Evolutionary conservation across 352 stramenopile genomes (phyloP).

Genomic region (Plasmopara viticola): DNA sequence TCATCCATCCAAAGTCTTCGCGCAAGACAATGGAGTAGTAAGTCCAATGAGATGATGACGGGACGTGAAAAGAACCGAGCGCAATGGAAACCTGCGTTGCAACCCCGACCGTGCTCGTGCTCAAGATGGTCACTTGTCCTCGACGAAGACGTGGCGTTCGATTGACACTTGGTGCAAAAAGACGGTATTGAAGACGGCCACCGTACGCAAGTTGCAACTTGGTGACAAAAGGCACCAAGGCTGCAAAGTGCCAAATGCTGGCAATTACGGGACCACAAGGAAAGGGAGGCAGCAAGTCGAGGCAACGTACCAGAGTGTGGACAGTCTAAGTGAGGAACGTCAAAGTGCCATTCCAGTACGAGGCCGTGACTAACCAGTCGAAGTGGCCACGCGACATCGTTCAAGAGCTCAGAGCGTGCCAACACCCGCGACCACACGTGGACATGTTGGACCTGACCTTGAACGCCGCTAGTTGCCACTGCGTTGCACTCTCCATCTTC

Average conservation of each 20-base stretch:
- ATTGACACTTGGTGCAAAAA: slow-evolving; percentile 66
- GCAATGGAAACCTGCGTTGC: slow-evolving; percentile 38
- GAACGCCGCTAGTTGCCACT: slow-evolving; percentile 21
- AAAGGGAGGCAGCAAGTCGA: slow-evolving; percentile 34
- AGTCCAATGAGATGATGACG: slow-evolving; percentile 36
- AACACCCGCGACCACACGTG: slow-evolving; percentile 52
- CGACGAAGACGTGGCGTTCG: slow-evolving; percentile 42
- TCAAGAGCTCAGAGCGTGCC: slow-evolving; percentile 38
- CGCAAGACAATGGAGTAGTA: slow-evolving; percentile 58
- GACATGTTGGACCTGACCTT: slow-evolving; percentile 50
- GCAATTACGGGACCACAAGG: slow-evolving; percentile 59
- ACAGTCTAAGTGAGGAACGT: slow-evolving; percentile 33
- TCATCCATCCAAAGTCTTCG: slow-evolving; percentile 74
- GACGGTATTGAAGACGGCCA: slow-evolving; percentile 59
- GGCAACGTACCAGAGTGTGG: slow-evolving; percentile 29
- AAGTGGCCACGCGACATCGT: slow-evolving; percentile 50
- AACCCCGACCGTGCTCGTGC: slow-evolving; percentile 1
- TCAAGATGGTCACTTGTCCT: slow-evolving; percentile 50
- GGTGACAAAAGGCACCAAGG: slow-evolving; percentile 23
- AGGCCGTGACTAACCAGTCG: slow-evolving; percentile 46
- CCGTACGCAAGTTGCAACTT: slow-evolving; percentile 43
- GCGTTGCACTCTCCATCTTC: slow-evolving; percentile 26
- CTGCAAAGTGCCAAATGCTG: slow-evolving; percentile 67
- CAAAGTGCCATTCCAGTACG: slow-evolving; percentile 64
- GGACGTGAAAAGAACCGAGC: slow-evolving; percentile 48